phyloP scores from a whole-genome alignment of 2,329 filamentous ascomycete species.

The Trichoderma endophyticum region DNA sequence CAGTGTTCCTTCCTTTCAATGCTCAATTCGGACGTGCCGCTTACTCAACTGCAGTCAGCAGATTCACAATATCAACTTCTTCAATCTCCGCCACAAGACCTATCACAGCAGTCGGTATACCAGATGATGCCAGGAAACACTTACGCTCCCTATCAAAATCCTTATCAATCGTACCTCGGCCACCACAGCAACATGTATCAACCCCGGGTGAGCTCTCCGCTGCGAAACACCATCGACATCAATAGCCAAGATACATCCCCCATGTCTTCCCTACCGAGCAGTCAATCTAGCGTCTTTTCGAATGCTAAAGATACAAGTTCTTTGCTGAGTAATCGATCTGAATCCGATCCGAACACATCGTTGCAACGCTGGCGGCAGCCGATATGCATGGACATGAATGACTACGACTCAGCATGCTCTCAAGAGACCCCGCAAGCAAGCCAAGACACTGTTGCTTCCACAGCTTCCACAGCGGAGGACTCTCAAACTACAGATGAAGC shows the following conservation, averaged over 20 bases:
- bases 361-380: neutral
- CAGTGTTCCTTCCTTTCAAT: conserved; percentile 21
- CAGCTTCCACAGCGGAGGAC: neutral
- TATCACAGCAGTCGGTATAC: neutral
- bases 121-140: neutral
- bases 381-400: neutral
- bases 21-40: conserved; percentile 12
- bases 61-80: neutral
- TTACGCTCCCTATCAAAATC: conserved; percentile 23
- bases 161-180: conserved; percentile 25
- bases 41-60: neutral
- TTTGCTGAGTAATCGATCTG: neutral
- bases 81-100: neutral
- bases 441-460: neutral
- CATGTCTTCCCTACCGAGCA: neutral
- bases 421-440: neutral
- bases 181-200: conserved; percentile 16
- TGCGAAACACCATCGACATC: conserved; percentile 24
- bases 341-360: neutral
- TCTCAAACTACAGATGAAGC: neutral
- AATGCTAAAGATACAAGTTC: neutral
- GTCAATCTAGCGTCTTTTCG: neutral
- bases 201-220: conserved; percentile 30
- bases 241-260: neutral
- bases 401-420: neutral